These are phyloP conservation scores for Leccinum insolens DNA, from an alignment of 1,284 basidiomycete species.

Conservation along the genomic window DNA sequence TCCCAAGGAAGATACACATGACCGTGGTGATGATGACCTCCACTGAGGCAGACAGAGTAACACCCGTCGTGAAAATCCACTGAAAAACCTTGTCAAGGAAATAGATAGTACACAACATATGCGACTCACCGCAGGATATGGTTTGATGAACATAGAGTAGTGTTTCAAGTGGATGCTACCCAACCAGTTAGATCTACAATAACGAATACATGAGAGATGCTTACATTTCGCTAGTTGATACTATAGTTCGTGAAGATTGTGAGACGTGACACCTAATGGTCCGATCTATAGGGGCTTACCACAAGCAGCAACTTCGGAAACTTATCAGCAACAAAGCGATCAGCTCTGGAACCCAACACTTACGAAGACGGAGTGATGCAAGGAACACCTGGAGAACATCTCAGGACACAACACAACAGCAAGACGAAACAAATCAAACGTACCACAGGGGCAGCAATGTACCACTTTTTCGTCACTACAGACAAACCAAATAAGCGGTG, in stretches of 20 bases:
- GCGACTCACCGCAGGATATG: constrained; percentile 31
- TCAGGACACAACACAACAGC: background rate
- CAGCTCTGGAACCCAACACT: constrained; percentile 15
- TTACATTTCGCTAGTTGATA: constrained; percentile 36
- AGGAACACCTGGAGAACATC: constrained; percentile 24
- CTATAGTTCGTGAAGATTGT: constrained; percentile 12
- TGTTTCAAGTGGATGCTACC: constrained; percentile 31
- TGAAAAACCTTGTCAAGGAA: constrained; percentile 5
- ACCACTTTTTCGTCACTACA: constrained; percentile 37
- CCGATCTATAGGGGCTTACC: constrained; percentile 17
- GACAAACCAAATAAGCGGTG: constrained; percentile 11
- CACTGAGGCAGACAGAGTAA: constrained; percentile 50
- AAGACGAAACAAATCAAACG: background rate
- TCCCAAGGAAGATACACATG: constrained; percentile 51
- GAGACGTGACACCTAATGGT: background rate
- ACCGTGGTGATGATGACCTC: constrained; percentile 54
- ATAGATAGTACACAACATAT: background rate
- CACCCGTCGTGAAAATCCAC: constrained; percentile 59
- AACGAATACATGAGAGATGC: background rate
- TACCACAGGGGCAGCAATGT: constrained; percentile 33
- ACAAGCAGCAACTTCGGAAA: constrained; percentile 30
- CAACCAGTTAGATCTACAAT: background rate
- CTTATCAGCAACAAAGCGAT: constrained; percentile 5
- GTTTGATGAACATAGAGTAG: constrained; percentile 33
- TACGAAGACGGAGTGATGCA: constrained; percentile 36